Evolutionary conservation across 108 stramenopile species (phyloP).

Genomic region (Cyclotella kingstonii): DNA sequence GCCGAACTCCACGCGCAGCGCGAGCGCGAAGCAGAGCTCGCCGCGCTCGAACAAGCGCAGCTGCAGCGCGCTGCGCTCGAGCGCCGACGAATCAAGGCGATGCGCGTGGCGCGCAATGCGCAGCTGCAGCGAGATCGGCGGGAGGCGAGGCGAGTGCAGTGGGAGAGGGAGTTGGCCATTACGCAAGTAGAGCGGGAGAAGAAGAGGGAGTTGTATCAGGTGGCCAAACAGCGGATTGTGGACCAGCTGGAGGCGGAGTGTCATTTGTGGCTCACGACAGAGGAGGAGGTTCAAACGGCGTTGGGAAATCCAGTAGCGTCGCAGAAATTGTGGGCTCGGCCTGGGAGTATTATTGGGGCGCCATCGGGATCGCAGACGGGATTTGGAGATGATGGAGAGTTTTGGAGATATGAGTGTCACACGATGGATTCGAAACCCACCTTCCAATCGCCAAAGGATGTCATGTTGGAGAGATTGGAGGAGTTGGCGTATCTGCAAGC

Average conservation of each 20-base stretch:
- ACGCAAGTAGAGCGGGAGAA: conserved; percentile 57
- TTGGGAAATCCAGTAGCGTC: conserved; percentile 57
- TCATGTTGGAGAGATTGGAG: conserved; percentile 61
- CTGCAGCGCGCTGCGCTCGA: conserved; percentile 58
- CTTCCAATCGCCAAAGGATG: conserved; percentile 61
- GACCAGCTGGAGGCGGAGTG: conserved; percentile 79
- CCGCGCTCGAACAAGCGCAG: conserved; percentile 53
- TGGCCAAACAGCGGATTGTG: conserved; percentile 64
- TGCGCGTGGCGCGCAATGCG: conserved; percentile 57
- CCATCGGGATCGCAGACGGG: conserved; percentile 47
- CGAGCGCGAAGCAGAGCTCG: conserved; percentile 19
- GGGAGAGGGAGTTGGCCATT: conserved; percentile 59
- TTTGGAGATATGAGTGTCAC: conserved; percentile 80
- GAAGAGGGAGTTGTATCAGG: conserved; percentile 46
- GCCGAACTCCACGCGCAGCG: conserved; percentile 56
- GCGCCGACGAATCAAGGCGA: conserved; percentile 73
- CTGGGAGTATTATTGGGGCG: conserved; percentile 66
- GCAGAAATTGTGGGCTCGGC: conserved; percentile 70
- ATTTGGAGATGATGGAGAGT: conserved; percentile 68
- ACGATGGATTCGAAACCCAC: conserved; percentile 68
- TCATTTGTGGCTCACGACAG: conserved; percentile 71
- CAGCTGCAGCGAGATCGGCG: conserved; percentile 46
- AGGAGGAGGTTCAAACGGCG: conserved; percentile 80
- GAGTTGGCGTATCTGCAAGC: conserved; percentile 63
- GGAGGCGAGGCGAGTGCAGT: conserved; percentile 48